phyloP scores from a whole-genome alignment of 139 green algal species.

The Spirogloea muscicola region DNA sequence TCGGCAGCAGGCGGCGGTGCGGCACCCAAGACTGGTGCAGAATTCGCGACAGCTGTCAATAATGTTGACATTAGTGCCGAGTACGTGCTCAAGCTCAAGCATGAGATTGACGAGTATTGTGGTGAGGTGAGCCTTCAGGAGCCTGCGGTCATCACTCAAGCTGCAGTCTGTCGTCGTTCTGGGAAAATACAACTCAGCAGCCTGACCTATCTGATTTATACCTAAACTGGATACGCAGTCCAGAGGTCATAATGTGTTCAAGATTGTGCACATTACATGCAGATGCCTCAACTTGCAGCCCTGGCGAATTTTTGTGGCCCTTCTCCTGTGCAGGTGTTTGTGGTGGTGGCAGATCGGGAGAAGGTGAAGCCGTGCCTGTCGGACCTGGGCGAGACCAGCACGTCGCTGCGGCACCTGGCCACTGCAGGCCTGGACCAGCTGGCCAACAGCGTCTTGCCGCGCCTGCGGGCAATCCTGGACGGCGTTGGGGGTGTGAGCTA shows the following conservation, averaged over 20 bases:
- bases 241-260: background rate
- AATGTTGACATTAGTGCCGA: slow-evolving; percentile 49
- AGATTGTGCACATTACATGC: too few species aligned
- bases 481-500: slow-evolving; percentile 62
- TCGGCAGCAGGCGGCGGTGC: slow-evolving; percentile 23
- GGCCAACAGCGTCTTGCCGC: slow-evolving; percentile 61
- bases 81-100: slow-evolving; percentile 69
- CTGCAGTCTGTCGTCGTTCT: too few species aligned
- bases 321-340: slow-evolving; percentile 54
- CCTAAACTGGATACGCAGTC: too few species aligned
- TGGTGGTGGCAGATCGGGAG: slow-evolving; percentile 61
- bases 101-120: slow-evolving; percentile 68
- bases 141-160: too few species aligned
- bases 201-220: too few species aligned
- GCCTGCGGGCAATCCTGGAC: slow-evolving; percentile 70
- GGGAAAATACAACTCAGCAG: too few species aligned
- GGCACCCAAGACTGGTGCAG: slow-evolving; percentile 3
- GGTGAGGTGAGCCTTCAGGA: slow-evolving; percentile 3
- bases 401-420: slow-evolving; percentile 61
- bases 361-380: slow-evolving; percentile 63
- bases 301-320: too few species aligned
- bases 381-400: slow-evolving; percentile 75
- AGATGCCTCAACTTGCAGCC: too few species aligned
- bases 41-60: slow-evolving; percentile 48
- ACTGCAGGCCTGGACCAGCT: slow-evolving; percentile 66